Percentiles rank a stretch among this genome's conserved stretches.
Conservation (phyloP, 352 stramenopile genomes). For the Phytophthora melonis region DNA sequence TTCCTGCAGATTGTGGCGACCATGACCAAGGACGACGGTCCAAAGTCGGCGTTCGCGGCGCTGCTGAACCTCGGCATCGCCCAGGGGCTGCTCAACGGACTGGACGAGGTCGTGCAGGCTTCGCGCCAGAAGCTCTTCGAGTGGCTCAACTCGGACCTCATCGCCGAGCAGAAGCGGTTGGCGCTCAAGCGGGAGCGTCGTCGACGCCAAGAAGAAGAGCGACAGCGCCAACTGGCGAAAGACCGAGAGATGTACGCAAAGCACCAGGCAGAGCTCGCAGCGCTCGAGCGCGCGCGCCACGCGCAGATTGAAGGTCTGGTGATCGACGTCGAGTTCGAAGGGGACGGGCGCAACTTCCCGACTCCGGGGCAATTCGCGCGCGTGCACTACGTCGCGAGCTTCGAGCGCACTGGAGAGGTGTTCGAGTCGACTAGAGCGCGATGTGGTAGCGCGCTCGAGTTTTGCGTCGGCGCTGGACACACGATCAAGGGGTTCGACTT, state of each 20-base stretch:
- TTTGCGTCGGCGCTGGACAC: constrained; percentile 75
- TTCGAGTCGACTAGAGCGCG: constrained; percentile 78
- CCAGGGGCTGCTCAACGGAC: constrained; percentile 68
- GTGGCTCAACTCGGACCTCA: constrained; percentile 73
- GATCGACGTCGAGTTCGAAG: constrained; percentile 64
- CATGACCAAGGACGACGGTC: constrained; percentile 54
- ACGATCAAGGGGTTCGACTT: constrained; percentile 79
- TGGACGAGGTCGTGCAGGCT: constrained; percentile 65
- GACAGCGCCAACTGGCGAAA: constrained; percentile 49
- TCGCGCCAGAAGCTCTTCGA: constrained; percentile 63
- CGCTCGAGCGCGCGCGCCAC: constrained; percentile 50
- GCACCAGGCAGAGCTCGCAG: constrained; percentile 55
- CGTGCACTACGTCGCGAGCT: constrained; percentile 76
- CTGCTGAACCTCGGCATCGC: constrained; percentile 69
- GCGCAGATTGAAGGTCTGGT: constrained; percentile 53
- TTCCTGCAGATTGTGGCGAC: constrained; percentile 73
- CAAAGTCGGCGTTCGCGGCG: constrained; percentile 55
- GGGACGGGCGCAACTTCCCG: constrained; percentile 68
- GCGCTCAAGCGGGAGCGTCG: constrained; percentile 62
- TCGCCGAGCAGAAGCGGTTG: constrained; percentile 76
- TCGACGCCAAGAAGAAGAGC: constrained; percentile 57
- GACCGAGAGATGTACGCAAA: constrained; percentile 53
- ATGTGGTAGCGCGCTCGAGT: constrained; percentile 64
- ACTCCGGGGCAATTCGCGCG: constrained; percentile 69
- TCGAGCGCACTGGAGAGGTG: constrained; percentile 55